These are phyloP conservation scores for Phytophthora pistaciae DNA, from an alignment of 352 stramenopile species.

Conservation along the genomic window DNA sequence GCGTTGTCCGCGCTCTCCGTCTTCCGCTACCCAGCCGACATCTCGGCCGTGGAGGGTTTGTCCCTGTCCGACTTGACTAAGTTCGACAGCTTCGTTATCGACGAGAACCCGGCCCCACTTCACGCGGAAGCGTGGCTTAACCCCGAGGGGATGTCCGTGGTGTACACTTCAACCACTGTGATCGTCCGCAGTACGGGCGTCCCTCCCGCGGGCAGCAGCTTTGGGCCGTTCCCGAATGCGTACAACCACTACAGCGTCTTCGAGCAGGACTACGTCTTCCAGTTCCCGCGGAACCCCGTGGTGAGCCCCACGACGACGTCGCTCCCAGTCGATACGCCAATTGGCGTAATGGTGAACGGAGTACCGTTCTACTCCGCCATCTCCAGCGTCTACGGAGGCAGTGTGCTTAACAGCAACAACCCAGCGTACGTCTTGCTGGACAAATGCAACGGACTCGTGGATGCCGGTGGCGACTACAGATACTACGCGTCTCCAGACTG, in stretches of 20 bases:
- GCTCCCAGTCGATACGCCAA: slow-evolving; percentile 48
- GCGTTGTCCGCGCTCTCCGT: slow-evolving; percentile 34
- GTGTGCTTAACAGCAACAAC: slow-evolving; percentile 52
- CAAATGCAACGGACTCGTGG: slow-evolving; percentile 78
- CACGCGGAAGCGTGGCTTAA: slow-evolving; percentile 62
- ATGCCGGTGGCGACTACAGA: slow-evolving; percentile 70
- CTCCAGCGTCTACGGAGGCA: slow-evolving; percentile 47
- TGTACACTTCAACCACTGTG: slow-evolving; percentile 60
- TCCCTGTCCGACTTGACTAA: slow-evolving; percentile 50
- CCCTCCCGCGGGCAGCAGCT: slow-evolving; percentile 48
- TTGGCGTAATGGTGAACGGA: slow-evolving; percentile 82
- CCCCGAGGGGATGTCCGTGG: slow-evolving; percentile 47
- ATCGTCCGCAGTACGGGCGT: slow-evolving; percentile 72
- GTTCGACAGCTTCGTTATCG: slow-evolving; percentile 66
- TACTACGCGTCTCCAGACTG: slow-evolving; percentile 81
- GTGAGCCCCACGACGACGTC: slow-evolving; percentile 29
- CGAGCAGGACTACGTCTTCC: slow-evolving; percentile 74
- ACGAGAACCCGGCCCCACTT: slow-evolving; percentile 45
- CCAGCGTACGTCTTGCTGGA: slow-evolving; percentile 57
- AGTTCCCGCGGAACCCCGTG: slow-evolving; percentile 57
- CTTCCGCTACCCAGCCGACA: slow-evolving; percentile 58
- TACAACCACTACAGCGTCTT: slow-evolving; percentile 62
- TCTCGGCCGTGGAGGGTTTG: slow-evolving; percentile 61
- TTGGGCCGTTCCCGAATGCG: slow-evolving; percentile 72
- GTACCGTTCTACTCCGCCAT: slow-evolving; percentile 67